A percentile compares a stretch with the other conserved stretches of the same genome.
phyloP scores from a whole-genome alignment of 2,329 filamentous ascomycete species.

The Knufia petricola region DNA sequence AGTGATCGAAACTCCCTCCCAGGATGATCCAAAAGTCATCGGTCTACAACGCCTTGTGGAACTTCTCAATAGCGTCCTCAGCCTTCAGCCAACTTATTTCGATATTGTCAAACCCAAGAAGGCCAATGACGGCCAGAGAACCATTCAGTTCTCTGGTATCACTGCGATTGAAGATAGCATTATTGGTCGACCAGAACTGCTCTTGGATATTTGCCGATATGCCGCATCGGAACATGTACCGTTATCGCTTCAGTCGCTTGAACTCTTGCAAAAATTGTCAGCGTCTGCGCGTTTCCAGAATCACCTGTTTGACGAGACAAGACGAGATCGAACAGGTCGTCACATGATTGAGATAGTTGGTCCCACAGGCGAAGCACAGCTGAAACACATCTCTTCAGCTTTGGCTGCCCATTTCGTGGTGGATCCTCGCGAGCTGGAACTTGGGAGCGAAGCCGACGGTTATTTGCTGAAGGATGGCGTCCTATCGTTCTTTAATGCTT shows the following conservation, averaged over 20 bases:
- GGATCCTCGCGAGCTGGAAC: slow-evolving; percentile 61
- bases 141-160: slow-evolving; percentile 64
- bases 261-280: slow-evolving; percentile 75
- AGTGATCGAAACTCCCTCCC: slow-evolving; percentile 61
- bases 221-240: slow-evolving; percentile 75
- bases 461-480: slow-evolving; percentile 78
- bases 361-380: slow-evolving; percentile 65
- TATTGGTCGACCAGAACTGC: slow-evolving; percentile 65
- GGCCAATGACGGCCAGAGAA: slow-evolving; percentile 47
- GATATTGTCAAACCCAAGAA: slow-evolving; percentile 76
- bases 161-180: slow-evolving; percentile 89
- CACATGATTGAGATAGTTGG: slow-evolving; percentile 75
- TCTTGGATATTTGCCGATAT: slow-evolving; percentile 77
- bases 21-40: slow-evolving; percentile 71
- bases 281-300: slow-evolving; percentile 64
- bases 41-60: slow-evolving; percentile 72
- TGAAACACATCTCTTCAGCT: slow-evolving; percentile 57
- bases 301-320: slow-evolving; percentile 16
- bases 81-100: slow-evolving; percentile 82
- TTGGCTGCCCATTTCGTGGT: slow-evolving; percentile 59
- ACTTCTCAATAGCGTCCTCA: slow-evolving; percentile 71
- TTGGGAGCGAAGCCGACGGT: slow-evolving; percentile 57
- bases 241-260: slow-evolving; percentile 69
- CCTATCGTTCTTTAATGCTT: slow-evolving; percentile 74
- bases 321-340: slow-evolving; percentile 6